Evolutionary conservation across 2,329 filamentous ascomycete genomes (phyloP).

Genomic region (Ophiocordyceps australis): DNA sequence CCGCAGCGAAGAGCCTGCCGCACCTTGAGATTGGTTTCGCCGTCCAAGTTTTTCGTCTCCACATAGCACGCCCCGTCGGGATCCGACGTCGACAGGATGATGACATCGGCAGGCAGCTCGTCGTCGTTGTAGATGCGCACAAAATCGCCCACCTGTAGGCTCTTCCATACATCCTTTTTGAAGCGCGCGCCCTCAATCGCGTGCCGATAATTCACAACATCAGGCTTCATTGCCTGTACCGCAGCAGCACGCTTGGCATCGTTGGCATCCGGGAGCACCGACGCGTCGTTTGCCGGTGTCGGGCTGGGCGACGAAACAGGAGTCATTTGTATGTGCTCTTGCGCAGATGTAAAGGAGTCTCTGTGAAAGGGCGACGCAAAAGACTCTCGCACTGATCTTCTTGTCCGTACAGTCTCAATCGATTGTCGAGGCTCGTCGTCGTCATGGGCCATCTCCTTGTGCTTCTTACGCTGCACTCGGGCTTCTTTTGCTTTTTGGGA

Average conservation of each 20-base stretch:
- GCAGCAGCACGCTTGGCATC: slow-evolving; percentile 16
- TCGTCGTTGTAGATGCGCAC: slow-evolving; percentile 94
- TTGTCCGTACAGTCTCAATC: slow-evolving; percentile 15
- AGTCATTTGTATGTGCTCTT: slow-evolving; percentile 83
- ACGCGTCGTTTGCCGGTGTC: slow-evolving; percentile 23
- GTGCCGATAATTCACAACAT: slow-evolving; percentile 55
- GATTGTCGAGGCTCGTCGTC: slow-evolving; percentile 46
- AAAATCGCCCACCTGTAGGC: slow-evolving; percentile 85
- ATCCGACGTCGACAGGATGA: slow-evolving; percentile 85
- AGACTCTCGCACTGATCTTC: slow-evolving; percentile 16
- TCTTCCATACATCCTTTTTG: slow-evolving; percentile 91
- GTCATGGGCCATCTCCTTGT: slow-evolving; percentile 4
- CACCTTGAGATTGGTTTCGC: slow-evolving; percentile 94
- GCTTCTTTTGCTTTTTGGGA: slow-evolving; percentile 28
- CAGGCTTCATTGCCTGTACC: slow-evolving; percentile 26
- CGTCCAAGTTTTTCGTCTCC: slow-evolving; percentile 95
- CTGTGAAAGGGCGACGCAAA: slow-evolving; percentile 33
- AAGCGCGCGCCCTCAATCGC: slow-evolving; percentile 59
- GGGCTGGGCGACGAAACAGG: slow-evolving; percentile 61
- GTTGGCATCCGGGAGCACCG: slow-evolving; percentile 17
- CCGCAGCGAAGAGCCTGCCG: slow-evolving; percentile 80
- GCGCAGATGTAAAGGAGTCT: slow-evolving; percentile 32
- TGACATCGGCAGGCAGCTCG: slow-evolving; percentile 81
- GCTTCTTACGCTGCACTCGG: slow-evolving; percentile 27
- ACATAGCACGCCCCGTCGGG: slow-evolving; percentile 90